Evolutionary conservation across 2,329 filamentous ascomycete species (phyloP), one percentile per base, ranked within the genome.

Genomic region (Alternaria triticina): DNA sequence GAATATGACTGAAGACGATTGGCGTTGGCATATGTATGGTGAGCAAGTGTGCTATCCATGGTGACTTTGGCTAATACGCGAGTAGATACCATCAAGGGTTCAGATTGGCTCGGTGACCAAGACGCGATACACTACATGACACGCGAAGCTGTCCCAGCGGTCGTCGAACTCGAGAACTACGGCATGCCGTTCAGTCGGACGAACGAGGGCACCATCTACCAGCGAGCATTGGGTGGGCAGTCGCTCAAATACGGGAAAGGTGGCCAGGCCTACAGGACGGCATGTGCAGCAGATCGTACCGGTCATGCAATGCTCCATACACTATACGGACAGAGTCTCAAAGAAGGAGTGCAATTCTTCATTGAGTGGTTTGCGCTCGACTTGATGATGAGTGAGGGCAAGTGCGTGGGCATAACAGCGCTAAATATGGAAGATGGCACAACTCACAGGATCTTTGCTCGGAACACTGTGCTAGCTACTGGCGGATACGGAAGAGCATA

Each of bases 71-170:
- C 3, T 22, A 13, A 11, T 3, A 36, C 5, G 15, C 5, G 11
- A 4, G 20, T 6, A 33, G 49, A 51, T 12, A n/a, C 12, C 28
- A 28, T 87, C 36, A 87, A 87, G 77, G 86, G 86, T 13, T 84
- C 82, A 9, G 86, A 88, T 74, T 88, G 86, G 86, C 81, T 87
- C 5, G 86, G 86, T 50, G 86, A 88, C 70, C 86, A 88, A 76
- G 85, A 87, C 70, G 85, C 86, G 25, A 87, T 88, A 60, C 85
- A 87, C 72, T 87, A 87, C 75, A 87, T 88, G 86, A 86, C 84
- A 8, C 80, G 84, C 59, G 85, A 86, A 77, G 86, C 86, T 8
- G 82, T 85, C 8, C 81, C 82, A 55, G 84, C 84, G 11, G 83
- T 88, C 36, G 84, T 85, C 67, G 86, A 88, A 72, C 79, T 87